Evolutionary conservation across 169 alveolate genomes (phyloP).

Genomic region (Babesia ovata): DNA sequence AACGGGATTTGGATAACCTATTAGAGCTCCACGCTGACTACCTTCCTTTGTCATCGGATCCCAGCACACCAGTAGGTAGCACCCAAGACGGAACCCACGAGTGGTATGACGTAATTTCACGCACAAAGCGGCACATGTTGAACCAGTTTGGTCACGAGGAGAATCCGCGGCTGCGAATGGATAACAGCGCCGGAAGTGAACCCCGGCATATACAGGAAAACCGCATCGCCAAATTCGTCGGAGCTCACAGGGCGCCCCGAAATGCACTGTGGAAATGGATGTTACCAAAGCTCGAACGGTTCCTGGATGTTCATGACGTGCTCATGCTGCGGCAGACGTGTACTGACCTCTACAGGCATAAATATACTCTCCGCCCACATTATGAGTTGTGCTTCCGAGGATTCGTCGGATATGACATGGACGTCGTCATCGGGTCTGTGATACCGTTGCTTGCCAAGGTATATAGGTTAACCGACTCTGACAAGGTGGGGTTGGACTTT

Average conservation of each 20-base stretch:
- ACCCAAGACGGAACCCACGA: too few relatives aligned
- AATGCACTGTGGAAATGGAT: slow-evolving; percentile 72
- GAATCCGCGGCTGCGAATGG: too few relatives aligned
- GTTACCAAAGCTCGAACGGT: slow-evolving; percentile 70
- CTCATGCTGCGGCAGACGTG: slow-evolving; percentile 79
- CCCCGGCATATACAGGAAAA: too few relatives aligned
- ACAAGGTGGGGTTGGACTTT: slow-evolving; percentile 76
- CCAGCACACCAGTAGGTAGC: too few relatives aligned
- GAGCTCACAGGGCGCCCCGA: slow-evolving; percentile 9
- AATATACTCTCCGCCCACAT: slow-evolving; percentile 65
- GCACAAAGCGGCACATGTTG: too few relatives aligned
- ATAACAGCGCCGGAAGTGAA: too few relatives aligned
- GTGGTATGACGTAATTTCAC: too few relatives aligned
- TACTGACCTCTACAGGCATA: slow-evolving; percentile 62
- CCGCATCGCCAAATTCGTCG: background rate
- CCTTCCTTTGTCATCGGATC: too few relatives aligned
- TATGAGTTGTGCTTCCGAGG: slow-evolving; percentile 72
- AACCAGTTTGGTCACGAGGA: too few relatives aligned
- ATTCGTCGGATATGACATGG: slow-evolving; percentile 74
- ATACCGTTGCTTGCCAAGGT: slow-evolving; percentile 67
- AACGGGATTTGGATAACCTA: too few relatives aligned
- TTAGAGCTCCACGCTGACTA: too few relatives aligned
- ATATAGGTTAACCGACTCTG: slow-evolving; percentile 62
- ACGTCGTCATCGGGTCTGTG: slow-evolving; percentile 59
- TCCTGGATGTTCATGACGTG: slow-evolving; percentile 74